Conservation (phyloP, 2,329 filamentous ascomycete species). For the Cercospora sesami region DNA sequence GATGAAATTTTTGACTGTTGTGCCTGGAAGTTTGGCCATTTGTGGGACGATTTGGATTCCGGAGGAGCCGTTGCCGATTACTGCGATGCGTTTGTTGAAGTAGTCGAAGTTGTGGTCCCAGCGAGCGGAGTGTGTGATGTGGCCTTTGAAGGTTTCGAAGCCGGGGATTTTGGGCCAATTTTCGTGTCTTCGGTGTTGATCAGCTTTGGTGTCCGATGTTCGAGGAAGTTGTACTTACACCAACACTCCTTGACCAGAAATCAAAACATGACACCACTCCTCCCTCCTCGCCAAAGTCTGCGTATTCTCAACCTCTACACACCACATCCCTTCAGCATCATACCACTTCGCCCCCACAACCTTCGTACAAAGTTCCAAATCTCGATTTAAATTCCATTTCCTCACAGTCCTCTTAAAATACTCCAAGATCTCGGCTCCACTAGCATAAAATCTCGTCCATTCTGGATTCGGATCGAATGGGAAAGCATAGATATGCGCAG, state of each 20-base stretch:
- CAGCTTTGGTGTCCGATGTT: background rate
- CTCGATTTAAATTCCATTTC: conserved; percentile 42
- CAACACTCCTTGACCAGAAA: background rate
- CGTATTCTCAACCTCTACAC: conserved; percentile 11
- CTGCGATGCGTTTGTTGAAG: conserved; percentile 39
- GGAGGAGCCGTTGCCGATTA: conserved; percentile 45
- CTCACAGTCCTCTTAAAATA: conserved; percentile 43
- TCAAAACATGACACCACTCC: background rate
- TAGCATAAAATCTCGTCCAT: conserved; percentile 39
- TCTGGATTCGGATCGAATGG: conserved; percentile 20
- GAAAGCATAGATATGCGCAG: conserved; percentile 12
- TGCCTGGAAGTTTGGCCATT: conserved; percentile 33
- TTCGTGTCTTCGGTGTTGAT: background rate
- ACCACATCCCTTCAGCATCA: conserved; percentile 15
- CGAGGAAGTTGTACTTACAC: background rate
- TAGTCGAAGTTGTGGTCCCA: conserved; percentile 39
- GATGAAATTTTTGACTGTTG: conserved; percentile 54
- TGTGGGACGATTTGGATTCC: conserved; percentile 47
- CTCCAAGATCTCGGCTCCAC: conserved; percentile 42
- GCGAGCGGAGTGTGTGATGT: conserved; percentile 40
- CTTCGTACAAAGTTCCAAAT: conserved; percentile 36
- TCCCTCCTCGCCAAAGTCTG: background rate
- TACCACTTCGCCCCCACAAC: conserved; percentile 21
- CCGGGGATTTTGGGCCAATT: conserved; percentile 37
- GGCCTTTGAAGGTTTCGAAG: conserved; percentile 40